phyloP scores from a whole-genome alignment of 768 basidiomycete species.

The Russula griseocarnosa region DNA sequence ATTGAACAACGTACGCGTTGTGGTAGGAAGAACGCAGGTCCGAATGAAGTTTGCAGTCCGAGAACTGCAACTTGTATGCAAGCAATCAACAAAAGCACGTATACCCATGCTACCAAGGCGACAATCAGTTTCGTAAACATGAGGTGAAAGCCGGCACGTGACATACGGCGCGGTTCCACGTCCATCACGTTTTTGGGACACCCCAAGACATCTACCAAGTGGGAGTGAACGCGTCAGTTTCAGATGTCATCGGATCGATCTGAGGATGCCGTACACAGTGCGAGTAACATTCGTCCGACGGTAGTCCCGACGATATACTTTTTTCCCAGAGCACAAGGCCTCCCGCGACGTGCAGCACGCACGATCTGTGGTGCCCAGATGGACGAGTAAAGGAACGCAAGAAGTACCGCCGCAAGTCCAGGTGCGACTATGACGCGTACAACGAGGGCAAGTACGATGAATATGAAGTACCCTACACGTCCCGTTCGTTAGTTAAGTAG shows the following conservation, averaged over 20 bases:
- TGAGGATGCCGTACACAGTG: constrained; percentile 57
- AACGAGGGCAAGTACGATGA: constrained; percentile 65
- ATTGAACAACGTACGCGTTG: constrained; percentile 10
- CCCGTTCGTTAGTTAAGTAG: constrained; percentile 10
- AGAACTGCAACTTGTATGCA: constrained; percentile 58
- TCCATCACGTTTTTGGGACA: constrained; percentile 88
- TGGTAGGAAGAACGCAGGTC: constrained; percentile 76
- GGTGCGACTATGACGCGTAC: constrained; percentile 71
- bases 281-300: constrained; percentile 61
- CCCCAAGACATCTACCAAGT: constrained; percentile 64
- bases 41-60: constrained; percentile 68
- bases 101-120: constrained; percentile 55
- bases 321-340: constrained; percentile 60
- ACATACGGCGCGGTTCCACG: constrained; percentile 61
- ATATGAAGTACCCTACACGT: constrained; percentile 57
- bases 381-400: constrained; percentile 65
- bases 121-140: not conserved
- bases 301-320: constrained; percentile 80
- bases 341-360: constrained; percentile 65
- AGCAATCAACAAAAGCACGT: constrained; percentile 55
- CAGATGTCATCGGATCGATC: constrained; percentile 5
- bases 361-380: constrained; percentile 88
- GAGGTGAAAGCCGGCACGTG: not conserved
- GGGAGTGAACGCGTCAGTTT: not conserved
- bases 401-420: constrained; percentile 58